Base-by-base conservation (phyloP, 306 rosid genomes). In the Abrus precatorius region DNA sequence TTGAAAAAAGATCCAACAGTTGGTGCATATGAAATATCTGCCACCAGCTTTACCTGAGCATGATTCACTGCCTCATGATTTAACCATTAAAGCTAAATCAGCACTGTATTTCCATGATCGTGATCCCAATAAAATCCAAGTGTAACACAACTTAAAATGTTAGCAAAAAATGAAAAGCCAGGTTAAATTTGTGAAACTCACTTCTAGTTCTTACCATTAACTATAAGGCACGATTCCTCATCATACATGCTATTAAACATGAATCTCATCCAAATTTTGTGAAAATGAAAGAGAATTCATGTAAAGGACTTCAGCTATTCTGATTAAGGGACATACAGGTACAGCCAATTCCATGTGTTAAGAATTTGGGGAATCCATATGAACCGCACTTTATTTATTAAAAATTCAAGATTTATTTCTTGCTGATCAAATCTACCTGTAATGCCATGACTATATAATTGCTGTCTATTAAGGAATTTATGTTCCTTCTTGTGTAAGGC, bases 11-110 rank as follows among this genome's bases (percentile, higher is more conserved):
- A 32, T 69, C n/a, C n/a, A n/a, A n/a, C n/a, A n/a, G n/a, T n/a
- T n/a, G n/a, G n/a, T n/a, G n/a, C n/a, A n/a, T n/a, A 56, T 54
- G 68, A 78, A 69, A n/a, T 11, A 41, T 52, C 77, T 72, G 11
- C 3, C 8, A 8, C 10, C 6, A 14, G 48, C 14, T 11, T 53
- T 65, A 27, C 54, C 14, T 5, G 14, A 45, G 33, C 49, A 30
- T 45, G 13, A 45, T 28, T 69, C 34, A 32, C 11, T 28, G 20
- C 28, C 41, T 49, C 34, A 13, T 41, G 69, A 60, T 50, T 67
- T 34, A 44, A 38, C 45, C 75, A 41, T 34, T 36, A 68, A 44
- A 9, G 32, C 30, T 9, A 57, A 68, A 14, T n/a, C 38, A 14
- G 69, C 59, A 27, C 40, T 34, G 56, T 40, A 40, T 72, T 13